Evolutionary conservation across 208 protist species (phyloP).

Genomic region (Endotrypanum monterogeii): DNA sequence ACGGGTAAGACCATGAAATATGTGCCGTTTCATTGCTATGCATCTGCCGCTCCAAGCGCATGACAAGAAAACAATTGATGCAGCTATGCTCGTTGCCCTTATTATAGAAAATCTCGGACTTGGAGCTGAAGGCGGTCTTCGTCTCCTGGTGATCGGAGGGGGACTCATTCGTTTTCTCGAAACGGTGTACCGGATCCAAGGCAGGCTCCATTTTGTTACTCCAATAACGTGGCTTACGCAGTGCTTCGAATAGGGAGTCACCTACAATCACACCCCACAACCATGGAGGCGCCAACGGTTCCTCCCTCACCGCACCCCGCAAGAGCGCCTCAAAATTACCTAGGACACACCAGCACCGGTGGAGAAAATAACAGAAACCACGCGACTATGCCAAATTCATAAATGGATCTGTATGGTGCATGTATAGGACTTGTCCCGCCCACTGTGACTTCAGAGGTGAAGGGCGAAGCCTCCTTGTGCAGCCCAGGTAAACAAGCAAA

Average conservation of each 20-base stretch:
- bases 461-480: too few species aligned
- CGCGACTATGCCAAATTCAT: too few species aligned
- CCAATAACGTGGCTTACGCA: neutral
- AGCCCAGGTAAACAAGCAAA: too few species aligned
- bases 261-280: too few species aligned
- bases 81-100: conserved; percentile 55
- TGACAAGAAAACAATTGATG: conserved; percentile 51
- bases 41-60: conserved; percentile 33
- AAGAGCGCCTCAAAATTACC: too few species aligned
- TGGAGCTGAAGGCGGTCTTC: conserved; percentile 36
- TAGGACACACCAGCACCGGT: too few species aligned
- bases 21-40: conserved; percentile 20
- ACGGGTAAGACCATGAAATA: conserved; percentile 68
- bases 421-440: too few species aligned
- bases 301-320: too few species aligned
- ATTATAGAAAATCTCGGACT: conserved; percentile 61
- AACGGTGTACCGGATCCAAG: conserved; percentile 23
- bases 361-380: too few species aligned
- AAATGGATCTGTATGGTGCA: too few species aligned
- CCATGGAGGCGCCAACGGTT: too few species aligned
- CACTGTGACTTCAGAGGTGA: too few species aligned
- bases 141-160: conserved; percentile 43
- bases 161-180: conserved; percentile 43
- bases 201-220: conserved; percentile 22
- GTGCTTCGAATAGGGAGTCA: neutral